Conservation (phyloP, 2,329 filamentous ascomycete genomes). For the Ceratocystis huliohia region DNA sequence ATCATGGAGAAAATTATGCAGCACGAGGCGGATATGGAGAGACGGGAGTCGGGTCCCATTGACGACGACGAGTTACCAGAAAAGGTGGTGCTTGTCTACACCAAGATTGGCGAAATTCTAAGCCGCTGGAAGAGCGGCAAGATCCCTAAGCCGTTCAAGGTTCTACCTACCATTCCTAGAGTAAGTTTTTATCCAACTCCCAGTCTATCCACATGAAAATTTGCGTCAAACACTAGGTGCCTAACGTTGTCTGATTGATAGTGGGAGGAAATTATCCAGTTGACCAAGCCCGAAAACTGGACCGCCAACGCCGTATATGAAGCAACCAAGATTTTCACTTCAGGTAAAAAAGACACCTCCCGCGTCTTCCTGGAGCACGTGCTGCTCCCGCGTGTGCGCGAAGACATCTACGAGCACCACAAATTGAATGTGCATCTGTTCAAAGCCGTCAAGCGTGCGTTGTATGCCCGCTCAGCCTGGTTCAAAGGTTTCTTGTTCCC, state of each 20-base stretch:
- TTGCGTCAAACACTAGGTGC: not conserved
- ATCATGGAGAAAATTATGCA: conserved; percentile 91
- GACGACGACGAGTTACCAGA: conserved; percentile 77
- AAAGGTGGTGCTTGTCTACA: conserved; percentile 89
- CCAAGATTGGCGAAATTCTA: conserved; percentile 40
- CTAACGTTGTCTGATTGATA: conserved; percentile 27
- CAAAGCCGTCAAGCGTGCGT: conserved; percentile 78
- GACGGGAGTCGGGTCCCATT: conserved; percentile 36
- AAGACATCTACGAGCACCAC: conserved; percentile 86
- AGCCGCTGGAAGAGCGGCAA: conserved; percentile 28
- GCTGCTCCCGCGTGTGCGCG: conserved; percentile 76
- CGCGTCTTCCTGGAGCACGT: conserved; percentile 80
- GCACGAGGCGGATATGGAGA: conserved; percentile 58
- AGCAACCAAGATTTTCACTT: conserved; percentile 85
- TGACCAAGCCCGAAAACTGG: conserved; percentile 65
- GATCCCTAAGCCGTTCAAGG: conserved; percentile 94
- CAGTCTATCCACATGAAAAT: too few relatives aligned
- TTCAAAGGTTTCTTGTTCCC: conserved; percentile 96
- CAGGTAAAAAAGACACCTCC: conserved; percentile 63
- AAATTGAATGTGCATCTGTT: conserved; percentile 95
- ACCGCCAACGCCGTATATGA: conserved; percentile 73
- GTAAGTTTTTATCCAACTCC: conserved; percentile 11
- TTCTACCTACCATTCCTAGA: conserved; percentile 71
- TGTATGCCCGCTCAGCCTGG: conserved; percentile 90
- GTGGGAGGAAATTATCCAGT: conserved; percentile 76